Evolutionary conservation across 2,329 filamentous ascomycete species (phyloP).

Genomic region (Verruconis gallopava): DNA sequence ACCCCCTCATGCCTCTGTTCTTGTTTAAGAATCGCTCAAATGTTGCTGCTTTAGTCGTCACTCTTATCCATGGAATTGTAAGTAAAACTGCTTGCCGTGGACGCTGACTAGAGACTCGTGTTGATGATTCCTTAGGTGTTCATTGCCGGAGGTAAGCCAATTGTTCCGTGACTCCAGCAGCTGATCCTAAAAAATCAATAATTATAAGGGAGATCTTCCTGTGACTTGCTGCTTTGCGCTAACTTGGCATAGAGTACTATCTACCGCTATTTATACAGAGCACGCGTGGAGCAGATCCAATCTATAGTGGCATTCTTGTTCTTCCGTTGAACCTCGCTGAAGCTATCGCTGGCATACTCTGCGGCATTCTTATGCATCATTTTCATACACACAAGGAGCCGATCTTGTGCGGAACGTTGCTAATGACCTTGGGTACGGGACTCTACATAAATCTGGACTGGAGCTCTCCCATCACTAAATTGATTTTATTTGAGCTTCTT

Average conservation of each 20-base stretch:
- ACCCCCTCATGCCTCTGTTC: constrained; percentile 49
- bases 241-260: constrained; percentile 43
- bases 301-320: constrained; percentile 48
- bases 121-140: constrained; percentile 63
- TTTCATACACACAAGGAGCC: constrained; percentile 30
- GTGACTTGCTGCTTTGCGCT: too few relatives aligned
- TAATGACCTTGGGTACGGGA: constrained; percentile 27
- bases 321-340: constrained; percentile 43
- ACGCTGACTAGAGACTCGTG: constrained; percentile 38
- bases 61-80: constrained; percentile 37
- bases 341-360: constrained; percentile 31
- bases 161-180: background rate
- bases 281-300: constrained; percentile 46
- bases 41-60: constrained; percentile 40
- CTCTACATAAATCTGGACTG: constrained; percentile 24
- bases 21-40: constrained; percentile 43
- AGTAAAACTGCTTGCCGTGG: constrained; percentile 32
- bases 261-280: constrained; percentile 63
- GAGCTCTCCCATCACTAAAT: constrained; percentile 24
- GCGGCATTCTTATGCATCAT: constrained; percentile 36
- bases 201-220: too few relatives aligned
- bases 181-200: too few relatives aligned
- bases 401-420: constrained; percentile 24
- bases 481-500: constrained; percentile 27
- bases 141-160: constrained; percentile 33